Evolutionary conservation across 2,329 filamentous ascomycete species (phyloP).

Genomic region (Paramyrothecium sp.): DNA sequence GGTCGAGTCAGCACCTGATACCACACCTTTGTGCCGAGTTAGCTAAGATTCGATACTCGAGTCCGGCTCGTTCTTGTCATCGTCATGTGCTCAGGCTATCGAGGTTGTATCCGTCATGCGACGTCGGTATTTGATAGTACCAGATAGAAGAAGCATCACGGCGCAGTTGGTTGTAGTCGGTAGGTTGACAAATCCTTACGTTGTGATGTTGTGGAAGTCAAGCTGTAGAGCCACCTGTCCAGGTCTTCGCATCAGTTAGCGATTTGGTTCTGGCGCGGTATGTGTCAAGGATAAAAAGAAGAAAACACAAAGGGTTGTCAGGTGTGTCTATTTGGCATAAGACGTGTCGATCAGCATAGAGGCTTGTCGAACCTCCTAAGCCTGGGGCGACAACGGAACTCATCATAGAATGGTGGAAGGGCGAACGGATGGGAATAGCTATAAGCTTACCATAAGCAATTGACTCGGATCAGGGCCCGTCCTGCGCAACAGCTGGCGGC

Average conservation of each 20-base stretch:
- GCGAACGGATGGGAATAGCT: background rate
- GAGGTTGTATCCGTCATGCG: conserved; percentile 33
- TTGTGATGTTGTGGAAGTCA: conserved; percentile 7
- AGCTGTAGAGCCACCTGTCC: background rate
- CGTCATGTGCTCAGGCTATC: conserved; percentile 26
- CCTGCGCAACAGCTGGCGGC: background rate
- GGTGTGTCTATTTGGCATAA: conserved; percentile 56
- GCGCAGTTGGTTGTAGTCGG: conserved; percentile 12
- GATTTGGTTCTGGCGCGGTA: background rate
- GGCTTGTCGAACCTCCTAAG: conserved; percentile 47
- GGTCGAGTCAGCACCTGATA: no score
- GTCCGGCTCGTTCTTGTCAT: conserved; percentile 4
- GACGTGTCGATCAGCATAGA: conserved; percentile 51
- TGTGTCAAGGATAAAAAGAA: conserved; percentile 8
- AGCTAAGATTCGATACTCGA: background rate
- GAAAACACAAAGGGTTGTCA: conserved; percentile 25
- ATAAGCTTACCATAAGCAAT: background rate
- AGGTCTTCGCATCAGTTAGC: conserved; percentile 21
- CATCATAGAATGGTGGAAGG: conserved; percentile 32
- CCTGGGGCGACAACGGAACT: conserved; percentile 49
- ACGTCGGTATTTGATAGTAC: conserved; percentile 47
- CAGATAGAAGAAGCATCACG: conserved; percentile 37
- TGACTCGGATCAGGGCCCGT: background rate
- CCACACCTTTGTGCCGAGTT: background rate
- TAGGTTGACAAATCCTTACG: conserved; percentile 3